Base-by-base conservation (phyloP, 2,329 filamentous ascomycete genomes). In the Scleromitrula shiraiana region DNA sequence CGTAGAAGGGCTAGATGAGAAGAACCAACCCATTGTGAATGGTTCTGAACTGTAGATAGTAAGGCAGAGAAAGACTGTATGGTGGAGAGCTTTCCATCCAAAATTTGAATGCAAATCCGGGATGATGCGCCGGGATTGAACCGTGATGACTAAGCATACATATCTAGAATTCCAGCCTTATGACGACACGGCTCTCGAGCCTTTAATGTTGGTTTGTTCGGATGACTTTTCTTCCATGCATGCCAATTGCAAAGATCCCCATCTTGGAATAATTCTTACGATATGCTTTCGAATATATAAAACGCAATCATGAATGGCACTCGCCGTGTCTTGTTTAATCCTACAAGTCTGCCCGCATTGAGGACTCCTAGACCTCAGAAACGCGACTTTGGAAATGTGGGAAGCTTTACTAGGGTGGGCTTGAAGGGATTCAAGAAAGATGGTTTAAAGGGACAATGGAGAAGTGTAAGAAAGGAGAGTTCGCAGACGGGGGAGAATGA, bases 21-120 rank as follows among this genome's bases (percentile, higher is more conserved):
- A 82, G 53, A 80, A 68, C 79, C 79, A 83, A 55, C 77, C 78
- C 79, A 83, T 83, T 53, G 47, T 67, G 58, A 54, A 33, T 41
- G n/a, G n/a, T n/a, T n/a, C n/a, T n/a, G n/a, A n/a, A n/a, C n/a
- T n/a, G n/a, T n/a, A n/a, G n/a, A n/a, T n/a, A n/a, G n/a, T n/a
- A n/a, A n/a, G n/a, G n/a, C n/a, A n/a, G n/a, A n/a, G n/a, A n/a
- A n/a, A n/a, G n/a, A n/a, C n/a, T n/a, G n/a, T n/a, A n/a, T n/a
- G 51, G 44, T 48, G 27, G 47, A 50, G 52, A 36, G 26, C 26
- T 22, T 14, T 14, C n/a, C n/a, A 12, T 24, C 30, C 29, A 35
- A 42, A 47, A 42, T 27, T 47, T 23, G 7, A 17, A 8, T 12
- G 19, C n/a, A 38, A 45, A 37, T 36, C 41, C 47, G 19, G 20